Evolutionary conservation across 2,329 filamentous ascomycete species (phyloP).

Genomic region (Cryphonectria parasitica): DNA sequence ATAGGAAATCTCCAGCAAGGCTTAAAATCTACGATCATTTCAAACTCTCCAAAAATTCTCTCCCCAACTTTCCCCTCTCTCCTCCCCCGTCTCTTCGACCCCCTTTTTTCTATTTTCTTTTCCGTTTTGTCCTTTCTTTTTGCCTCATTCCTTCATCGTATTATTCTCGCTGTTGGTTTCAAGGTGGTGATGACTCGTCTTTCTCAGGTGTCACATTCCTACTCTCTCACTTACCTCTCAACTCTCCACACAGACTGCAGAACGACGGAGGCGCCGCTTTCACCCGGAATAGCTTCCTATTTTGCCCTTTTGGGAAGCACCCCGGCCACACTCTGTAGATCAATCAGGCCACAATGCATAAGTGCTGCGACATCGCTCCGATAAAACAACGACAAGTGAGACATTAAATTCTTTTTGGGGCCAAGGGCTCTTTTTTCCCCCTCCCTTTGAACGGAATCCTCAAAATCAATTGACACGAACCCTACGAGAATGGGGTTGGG

Average conservation of each 20-base stretch:
- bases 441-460: background rate
- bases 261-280: background rate
- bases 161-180: background rate
- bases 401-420: background rate
- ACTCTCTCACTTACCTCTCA: background rate
- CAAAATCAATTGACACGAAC: background rate
- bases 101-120: background rate
- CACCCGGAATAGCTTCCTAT: slow-evolving; percentile 27
- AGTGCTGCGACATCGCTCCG: slow-evolving; percentile 15
- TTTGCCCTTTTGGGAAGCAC: slow-evolving; percentile 28
- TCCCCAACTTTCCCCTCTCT: background rate
- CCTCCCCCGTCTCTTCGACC: no score
- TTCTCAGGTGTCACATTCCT: background rate
- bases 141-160: background rate
- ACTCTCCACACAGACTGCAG: background rate
- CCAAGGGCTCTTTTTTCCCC: no score
- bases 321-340: slow-evolving; percentile 21
- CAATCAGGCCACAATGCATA: slow-evolving; percentile 22
- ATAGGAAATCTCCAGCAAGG: background rate
- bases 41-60: background rate
- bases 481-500: slow-evolving; percentile 4
- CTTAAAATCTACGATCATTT: background rate
- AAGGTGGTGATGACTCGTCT: background rate
- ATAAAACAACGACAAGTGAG: background rate
- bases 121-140: no score